These are phyloP conservation scores for Termitomyces sp. DNA, from an alignment of 768 basidiomycete genomes.

Conservation along the genomic window DNA sequence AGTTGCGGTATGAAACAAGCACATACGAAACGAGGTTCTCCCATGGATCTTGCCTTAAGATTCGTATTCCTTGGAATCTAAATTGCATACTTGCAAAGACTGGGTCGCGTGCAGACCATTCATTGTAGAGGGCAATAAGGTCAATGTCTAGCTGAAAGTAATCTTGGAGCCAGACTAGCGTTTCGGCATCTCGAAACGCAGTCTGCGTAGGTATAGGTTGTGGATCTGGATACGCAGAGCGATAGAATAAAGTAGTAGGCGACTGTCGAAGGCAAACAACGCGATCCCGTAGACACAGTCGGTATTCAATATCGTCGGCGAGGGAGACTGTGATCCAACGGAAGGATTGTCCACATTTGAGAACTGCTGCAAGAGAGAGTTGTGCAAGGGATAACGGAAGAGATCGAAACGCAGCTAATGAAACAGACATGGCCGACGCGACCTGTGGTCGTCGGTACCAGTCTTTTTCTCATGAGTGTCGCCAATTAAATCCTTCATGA, in stretches of 20 bases:
- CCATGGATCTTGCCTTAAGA: conserved; percentile 92
- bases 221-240: conserved; percentile 54
- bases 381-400: conserved; percentile 61
- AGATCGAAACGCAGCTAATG: conserved; percentile 44
- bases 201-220: conserved; percentile 27
- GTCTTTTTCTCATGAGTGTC: no score
- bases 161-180: conserved; percentile 67
- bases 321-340: conserved; percentile 64
- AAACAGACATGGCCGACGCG: conserved; percentile 13
- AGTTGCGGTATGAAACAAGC: background rate
- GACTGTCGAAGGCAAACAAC: conserved; percentile 81
- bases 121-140: conserved; percentile 60
- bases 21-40: conserved; percentile 92
- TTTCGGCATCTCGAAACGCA: conserved; percentile 49
- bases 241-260: conserved; percentile 61
- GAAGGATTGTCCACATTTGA: conserved; percentile 83
- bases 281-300: conserved; percentile 74
- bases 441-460: background rate
- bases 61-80: conserved; percentile 76
- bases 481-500: conserved; percentile 10
- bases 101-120: conserved; percentile 70
- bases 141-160: conserved; percentile 88
- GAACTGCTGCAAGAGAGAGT: conserved; percentile 69
- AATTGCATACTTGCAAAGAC: conserved; percentile 63
- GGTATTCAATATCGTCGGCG: conserved; percentile 50